A percentile compares a stretch with the other conserved stretches of the same genome.
These are phyloP conservation scores for Ricinus communis DNA, from an alignment of 345 rosid species.

Conservation along the genomic window DNA sequence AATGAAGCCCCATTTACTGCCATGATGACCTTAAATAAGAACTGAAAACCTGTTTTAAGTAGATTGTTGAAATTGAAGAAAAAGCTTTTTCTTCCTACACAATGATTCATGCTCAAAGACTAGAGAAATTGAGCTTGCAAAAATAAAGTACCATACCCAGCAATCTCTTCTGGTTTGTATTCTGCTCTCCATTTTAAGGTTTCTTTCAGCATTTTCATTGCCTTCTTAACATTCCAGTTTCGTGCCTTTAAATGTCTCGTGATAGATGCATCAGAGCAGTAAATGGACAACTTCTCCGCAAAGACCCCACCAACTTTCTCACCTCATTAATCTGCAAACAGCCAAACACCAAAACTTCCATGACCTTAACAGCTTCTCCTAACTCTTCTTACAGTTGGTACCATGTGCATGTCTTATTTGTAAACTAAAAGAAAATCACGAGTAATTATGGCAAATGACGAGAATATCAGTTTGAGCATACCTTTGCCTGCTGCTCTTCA, in stretches of 20 bases:
- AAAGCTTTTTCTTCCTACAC: constrained; percentile 3
- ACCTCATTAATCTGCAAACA: constrained; percentile 62
- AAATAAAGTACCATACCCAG: constrained; percentile 53
- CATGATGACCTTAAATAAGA: constrained; percentile 1
- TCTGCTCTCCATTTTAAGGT: constrained; percentile 86
- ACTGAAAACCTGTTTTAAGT: neutral
- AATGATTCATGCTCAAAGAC: constrained; percentile 8
- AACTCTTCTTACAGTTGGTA: neutral
- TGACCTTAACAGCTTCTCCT: constrained; percentile 4
- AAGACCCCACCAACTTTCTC: constrained; percentile 55
- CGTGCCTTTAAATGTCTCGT: constrained; percentile 69
- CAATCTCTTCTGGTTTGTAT: constrained; percentile 85
- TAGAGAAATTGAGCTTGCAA: constrained; percentile 3
- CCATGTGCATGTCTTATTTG: constrained; percentile 11
- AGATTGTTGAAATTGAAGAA: neutral
- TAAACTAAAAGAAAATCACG: constrained; percentile 4
- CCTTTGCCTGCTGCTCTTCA: constrained; percentile 77
- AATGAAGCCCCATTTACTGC: constrained; percentile 10
- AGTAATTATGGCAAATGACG: neutral
- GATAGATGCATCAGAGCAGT: constrained; percentile 69
- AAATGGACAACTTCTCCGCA: constrained; percentile 55
- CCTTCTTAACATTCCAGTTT: constrained; percentile 90
- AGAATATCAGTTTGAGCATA: constrained; percentile 16
- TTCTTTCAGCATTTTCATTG: constrained; percentile 89
- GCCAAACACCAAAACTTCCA: constrained; percentile 7